Conservation (phyloP, 306 rosid species). For the Morella rubra region DNA sequence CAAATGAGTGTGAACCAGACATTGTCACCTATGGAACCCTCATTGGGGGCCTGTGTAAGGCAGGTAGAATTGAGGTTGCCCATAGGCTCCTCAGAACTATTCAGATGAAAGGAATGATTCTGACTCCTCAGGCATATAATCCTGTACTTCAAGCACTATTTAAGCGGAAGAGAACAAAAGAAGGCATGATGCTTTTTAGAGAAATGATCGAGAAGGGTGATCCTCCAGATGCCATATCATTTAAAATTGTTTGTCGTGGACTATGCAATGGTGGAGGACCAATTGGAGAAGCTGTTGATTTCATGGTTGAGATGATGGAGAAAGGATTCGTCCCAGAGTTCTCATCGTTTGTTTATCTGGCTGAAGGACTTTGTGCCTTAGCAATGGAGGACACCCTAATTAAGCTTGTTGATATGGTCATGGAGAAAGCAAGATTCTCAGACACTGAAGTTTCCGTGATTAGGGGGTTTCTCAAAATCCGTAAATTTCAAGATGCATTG, state of each 20-base stretch:
- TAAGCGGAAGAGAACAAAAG: slow-evolving; percentile 68
- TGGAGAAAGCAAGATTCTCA: slow-evolving; percentile 66
- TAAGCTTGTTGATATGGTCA: slow-evolving; percentile 64
- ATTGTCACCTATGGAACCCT: slow-evolving; percentile 82
- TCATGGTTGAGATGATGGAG: slow-evolving; percentile 72
- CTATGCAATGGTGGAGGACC: slow-evolving; percentile 92
- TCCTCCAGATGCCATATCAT: slow-evolving; percentile 73
- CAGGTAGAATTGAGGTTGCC: slow-evolving; percentile 82
- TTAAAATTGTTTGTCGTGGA: slow-evolving; percentile 80
- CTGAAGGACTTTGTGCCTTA: slow-evolving; percentile 83
- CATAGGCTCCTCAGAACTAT: slow-evolving; percentile 78
- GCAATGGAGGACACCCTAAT: slow-evolving; percentile 75
- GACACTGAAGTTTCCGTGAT: slow-evolving; percentile 59
- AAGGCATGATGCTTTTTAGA: slow-evolving; percentile 82
- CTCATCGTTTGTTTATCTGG: slow-evolving; percentile 65
- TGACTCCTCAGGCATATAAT: slow-evolving; percentile 77
- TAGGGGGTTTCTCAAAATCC: slow-evolving; percentile 75
- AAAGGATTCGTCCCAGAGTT: slow-evolving; percentile 68
- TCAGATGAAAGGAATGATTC: slow-evolving; percentile 84
- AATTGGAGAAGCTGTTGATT: slow-evolving; percentile 82
- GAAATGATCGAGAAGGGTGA: slow-evolving; percentile 82
- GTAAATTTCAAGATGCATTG: slow-evolving; percentile 75
- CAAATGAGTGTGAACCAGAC: slow-evolving; percentile 82
- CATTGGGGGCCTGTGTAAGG: slow-evolving; percentile 75
- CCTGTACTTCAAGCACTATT: slow-evolving; percentile 73